Base-by-base conservation (phyloP, 164 flowering plant genomes). In the Vitis riparia region DNA sequence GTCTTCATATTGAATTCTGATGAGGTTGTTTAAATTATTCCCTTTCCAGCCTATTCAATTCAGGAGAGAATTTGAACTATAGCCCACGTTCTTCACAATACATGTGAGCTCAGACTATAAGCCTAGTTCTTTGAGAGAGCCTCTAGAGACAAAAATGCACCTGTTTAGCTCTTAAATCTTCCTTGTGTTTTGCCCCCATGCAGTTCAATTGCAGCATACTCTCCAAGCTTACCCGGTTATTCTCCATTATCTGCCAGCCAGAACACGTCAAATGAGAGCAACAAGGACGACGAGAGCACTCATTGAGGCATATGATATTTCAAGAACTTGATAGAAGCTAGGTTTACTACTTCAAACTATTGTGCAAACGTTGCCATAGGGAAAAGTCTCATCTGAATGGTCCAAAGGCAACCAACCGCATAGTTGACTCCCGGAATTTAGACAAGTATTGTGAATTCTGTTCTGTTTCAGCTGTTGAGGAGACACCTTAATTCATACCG, bases 181-280 rank as follows among this genome's bases (percentile, higher is more conserved):
- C 27, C 27, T 23, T 23, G 27, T 23, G 27, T 51, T 55, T 59
- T 23, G 17, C 27, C 23, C 23, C 17, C 13, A 16, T 68, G 37
- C 86, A 92, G 99, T 79, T 98, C 97, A 6, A 95, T 98, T 78
- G 91, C 91, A 2, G 99, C 97, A 37, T 93, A 95, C 81, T 95
- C 99, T 3, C 99, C 99, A 4, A 93, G 92, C 71, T 91, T 92
- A 9, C 99, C 99, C 1, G 97, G 99, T 1, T 95, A 95, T 76
- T 95, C 98, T 0, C 97, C 99, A 3, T 87, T 98, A 15, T 91
- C 99, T 2, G 89, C 96, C 32, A 87, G 98, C 70, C 99, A 95
- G 76, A 90, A 83, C 82, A 85, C 96, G 7, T 91, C 94, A 8
- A 88, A 88, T 57, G 66, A 74, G 58, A 89, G 88, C 73, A 77